These are phyloP conservation scores for Penicillium bovifimosum DNA, from an alignment of 495 filamentous ascomycete species.

Conservation along the genomic window DNA sequence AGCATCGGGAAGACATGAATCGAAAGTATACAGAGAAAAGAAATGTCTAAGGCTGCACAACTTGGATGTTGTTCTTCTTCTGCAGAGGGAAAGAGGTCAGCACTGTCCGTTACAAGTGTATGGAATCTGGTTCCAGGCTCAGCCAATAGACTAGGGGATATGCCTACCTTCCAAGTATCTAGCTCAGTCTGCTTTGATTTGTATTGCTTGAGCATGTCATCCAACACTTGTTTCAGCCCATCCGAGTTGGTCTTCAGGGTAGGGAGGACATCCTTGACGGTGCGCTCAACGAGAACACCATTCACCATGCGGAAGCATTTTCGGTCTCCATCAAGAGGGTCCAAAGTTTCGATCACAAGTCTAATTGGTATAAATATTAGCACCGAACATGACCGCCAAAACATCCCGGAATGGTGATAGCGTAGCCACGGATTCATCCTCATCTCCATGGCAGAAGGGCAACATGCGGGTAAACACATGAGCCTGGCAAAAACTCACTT, in stretches of 20 bases:
- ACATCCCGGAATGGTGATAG: neutral
- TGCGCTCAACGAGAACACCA: constrained; percentile 89
- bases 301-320: constrained; percentile 99
- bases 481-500: constrained; percentile 58
- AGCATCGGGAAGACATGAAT: constrained; percentile 7
- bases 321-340: constrained; percentile 73
- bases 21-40: constrained; percentile 8
- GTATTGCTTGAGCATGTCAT: constrained; percentile 95
- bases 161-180: constrained; percentile 93
- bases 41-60: constrained; percentile 66
- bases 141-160: neutral
- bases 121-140: neutral
- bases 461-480: neutral
- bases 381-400: neutral
- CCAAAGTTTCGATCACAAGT: constrained; percentile 91
- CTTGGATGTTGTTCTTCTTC: constrained; percentile 99
- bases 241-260: constrained; percentile 91
- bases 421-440: neutral
- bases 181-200: constrained; percentile 90
- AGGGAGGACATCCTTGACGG: constrained; percentile 85
- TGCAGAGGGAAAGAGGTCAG: constrained; percentile 32
- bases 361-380: constrained; percentile 41
- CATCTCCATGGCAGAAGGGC: neutral
- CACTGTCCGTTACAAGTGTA: neutral
- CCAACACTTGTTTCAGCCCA: constrained; percentile 91